Base-by-base conservation (phyloP, 352 stramenopile species). In the Pythium vanterpoolii region DNA sequence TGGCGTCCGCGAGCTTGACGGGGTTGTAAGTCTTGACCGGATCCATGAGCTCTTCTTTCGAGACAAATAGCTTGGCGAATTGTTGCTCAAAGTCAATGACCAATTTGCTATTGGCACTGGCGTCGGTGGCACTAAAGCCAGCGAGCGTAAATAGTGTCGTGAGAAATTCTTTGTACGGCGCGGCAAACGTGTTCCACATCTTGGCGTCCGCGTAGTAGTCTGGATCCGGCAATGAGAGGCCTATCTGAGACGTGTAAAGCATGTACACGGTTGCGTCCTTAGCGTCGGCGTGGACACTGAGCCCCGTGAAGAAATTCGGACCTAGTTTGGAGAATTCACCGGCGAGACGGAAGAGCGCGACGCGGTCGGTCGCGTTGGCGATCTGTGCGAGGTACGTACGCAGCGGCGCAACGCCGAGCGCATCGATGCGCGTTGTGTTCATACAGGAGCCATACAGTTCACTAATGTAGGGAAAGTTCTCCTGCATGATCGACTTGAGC, bases 181-280 rank as follows among this genome's bases (percentile, higher is more conserved):
- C 65, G 11, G 76, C 73, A 21, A 97, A 68, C 9, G 84, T 72
- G 28, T 84, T 64, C 57, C 96, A 97, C 47, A 95, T 76, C 19
- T 71, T 74, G 2, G 77, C 62, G 59, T 98, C 87, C 46, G 97
- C 77, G 66, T 98, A 98, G 59, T 98, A 98, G 64, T 96, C 71
- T 3, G 74, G 79, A 64, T 97, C 89, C 0, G 92, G 92, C 11
- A 98, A 67, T 33, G 79, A 83, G n/a, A 98, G 73, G 1, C 93
- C 83, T 2, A 43, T 76, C 61, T 98, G 91, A 16, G 72, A 85
- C 5, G 95, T 69, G 59, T 97, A 91, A 19, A 90, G 60, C 19
- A 89, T 77, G 48, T 93, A 92, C 40, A 78, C 78, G 14, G 89
- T 87, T 9, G 79, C 84, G 48, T 97, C 83, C 49, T 87, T 87